Conservation (phyloP, 352 stramenopile genomes). For the Pythium coloratum region DNA sequence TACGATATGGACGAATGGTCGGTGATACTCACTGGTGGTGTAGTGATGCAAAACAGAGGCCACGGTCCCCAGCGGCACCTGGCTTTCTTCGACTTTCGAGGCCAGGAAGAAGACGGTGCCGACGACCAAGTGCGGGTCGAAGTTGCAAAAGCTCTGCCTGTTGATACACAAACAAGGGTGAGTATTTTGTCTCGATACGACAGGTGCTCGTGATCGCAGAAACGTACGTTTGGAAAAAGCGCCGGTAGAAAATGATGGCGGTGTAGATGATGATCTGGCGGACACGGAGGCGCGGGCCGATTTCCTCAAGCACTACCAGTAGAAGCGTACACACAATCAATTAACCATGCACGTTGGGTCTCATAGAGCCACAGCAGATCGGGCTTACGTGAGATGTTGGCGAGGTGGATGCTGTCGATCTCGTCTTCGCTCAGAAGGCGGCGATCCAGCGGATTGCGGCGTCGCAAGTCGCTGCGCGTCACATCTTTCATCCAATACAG, state of each 20-base stretch:
- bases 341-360: background rate
- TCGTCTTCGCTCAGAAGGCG: slow-evolving; percentile 78
- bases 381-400: slow-evolving; percentile 76
- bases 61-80: slow-evolving; percentile 76
- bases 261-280: slow-evolving; percentile 92
- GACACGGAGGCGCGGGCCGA: slow-evolving; percentile 74
- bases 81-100: slow-evolving; percentile 88
- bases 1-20: background rate
- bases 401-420: slow-evolving; percentile 88
- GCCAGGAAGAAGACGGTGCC: slow-evolving; percentile 86
- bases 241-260: slow-evolving; percentile 87
- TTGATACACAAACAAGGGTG: background rate
- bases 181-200: background rate
- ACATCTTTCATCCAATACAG: slow-evolving; percentile 91
- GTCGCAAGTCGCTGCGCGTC: slow-evolving; percentile 68
- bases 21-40: slow-evolving; percentile 62
- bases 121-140: slow-evolving; percentile 84
- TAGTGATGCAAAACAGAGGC: slow-evolving; percentile 84
- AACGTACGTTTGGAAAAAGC: slow-evolving; percentile 86
- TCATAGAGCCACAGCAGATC: background rate
- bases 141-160: slow-evolving; percentile 90
- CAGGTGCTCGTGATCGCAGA: too few relatives aligned
- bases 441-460: slow-evolving; percentile 76
- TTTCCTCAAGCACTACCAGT: slow-evolving; percentile 75
- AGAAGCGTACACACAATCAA: background rate